Evolutionary conservation across 1,284 basidiomycete genomes (phyloP), one percentile per base, ranked within the genome.

Genomic region (Boletus semigastroideus): DNA sequence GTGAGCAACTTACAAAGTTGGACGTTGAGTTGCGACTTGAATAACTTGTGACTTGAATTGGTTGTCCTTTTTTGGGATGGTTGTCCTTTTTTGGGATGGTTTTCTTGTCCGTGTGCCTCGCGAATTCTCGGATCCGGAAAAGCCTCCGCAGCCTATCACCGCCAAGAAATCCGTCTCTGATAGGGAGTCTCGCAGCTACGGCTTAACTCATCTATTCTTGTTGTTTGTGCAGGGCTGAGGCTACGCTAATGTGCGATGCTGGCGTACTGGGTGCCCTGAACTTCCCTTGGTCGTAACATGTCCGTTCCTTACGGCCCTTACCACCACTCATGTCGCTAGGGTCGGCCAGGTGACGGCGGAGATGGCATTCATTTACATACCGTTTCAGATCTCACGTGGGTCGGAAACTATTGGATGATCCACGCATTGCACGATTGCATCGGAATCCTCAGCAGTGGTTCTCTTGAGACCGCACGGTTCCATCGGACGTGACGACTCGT

Each of bases 91-190:
- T 40, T 40, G 49, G 60, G 39, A 48, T 14, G 6, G 3, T 2
- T 8, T 50, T 36, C 49, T 45, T 42, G 60, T 54, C 63, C 63
- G 56, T 56, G 61, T 63, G 61, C 61, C 63, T 66, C 61, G 61
- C 59, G 11, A 40, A 19, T 51, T 33, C 27, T 46, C 51, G 30
- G 30, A 62, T 53, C 5, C 45, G 51, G 58, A 50, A 54, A 25
- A n/a, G n/a, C 34, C 43, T 41, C 33, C 33, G 42, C 28, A 27
- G 37, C 13, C 34, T 11, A 36, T 34, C 34, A 39, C 37, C 19
- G 37, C 34, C 34, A 34, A 34, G 33, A 34, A 7, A 14, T 17
- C 16, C 9, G n/a, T 22, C 22, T 22, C 9, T 36, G 14, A 16
- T n/a, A 34, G 34, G 14, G 13, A 13, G 9, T 31, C 11, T 36